Conservation (phyloP, 2,329 filamentous ascomycete genomes). For the Biscogniauxia sp. region DNA sequence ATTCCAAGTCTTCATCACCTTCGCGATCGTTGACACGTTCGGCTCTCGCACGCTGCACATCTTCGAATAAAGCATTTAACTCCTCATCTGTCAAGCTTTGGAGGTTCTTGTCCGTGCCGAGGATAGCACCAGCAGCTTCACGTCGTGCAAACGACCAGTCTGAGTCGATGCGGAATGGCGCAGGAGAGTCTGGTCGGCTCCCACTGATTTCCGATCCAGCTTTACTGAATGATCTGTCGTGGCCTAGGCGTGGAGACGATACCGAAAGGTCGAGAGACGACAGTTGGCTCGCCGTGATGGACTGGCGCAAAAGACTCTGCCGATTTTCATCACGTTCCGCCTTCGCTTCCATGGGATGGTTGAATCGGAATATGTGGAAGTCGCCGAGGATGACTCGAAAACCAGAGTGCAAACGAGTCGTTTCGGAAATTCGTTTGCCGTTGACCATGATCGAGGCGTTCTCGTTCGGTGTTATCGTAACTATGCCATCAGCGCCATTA, state of each 20-base stretch:
- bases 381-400: conserved; percentile 95
- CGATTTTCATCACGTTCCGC: conserved; percentile 87
- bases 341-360: conserved; percentile 92
- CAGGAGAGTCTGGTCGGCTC: conserved; percentile 76
- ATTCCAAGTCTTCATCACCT: conserved; percentile 86
- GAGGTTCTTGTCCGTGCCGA: conserved; percentile 90
- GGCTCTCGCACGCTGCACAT: conserved; percentile 84
- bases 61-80: conserved; percentile 87
- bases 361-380: conserved; percentile 98
- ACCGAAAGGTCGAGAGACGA: conserved; percentile 54
- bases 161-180: conserved; percentile 69
- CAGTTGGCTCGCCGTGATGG: conserved; percentile 62
- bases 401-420: conserved; percentile 82
- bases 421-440: conserved; percentile 81
- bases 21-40: conserved; percentile 70
- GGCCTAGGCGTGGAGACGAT: conserved; percentile 62
- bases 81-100: conserved; percentile 89
- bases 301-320: conserved; percentile 83
- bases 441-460: conserved; percentile 99
- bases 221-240: conserved; percentile 79
- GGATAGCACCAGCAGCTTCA: conserved; percentile 87
- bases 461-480: conserved; percentile 85
- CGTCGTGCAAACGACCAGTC: conserved; percentile 93
- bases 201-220: conserved; percentile 75
- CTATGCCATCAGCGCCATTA: conserved; percentile 79